Evolutionary conservation across 2,329 filamentous ascomycete genomes (phyloP), one percentile per base, ranked within the genome.

Genomic region (Penicillium sp.): DNA sequence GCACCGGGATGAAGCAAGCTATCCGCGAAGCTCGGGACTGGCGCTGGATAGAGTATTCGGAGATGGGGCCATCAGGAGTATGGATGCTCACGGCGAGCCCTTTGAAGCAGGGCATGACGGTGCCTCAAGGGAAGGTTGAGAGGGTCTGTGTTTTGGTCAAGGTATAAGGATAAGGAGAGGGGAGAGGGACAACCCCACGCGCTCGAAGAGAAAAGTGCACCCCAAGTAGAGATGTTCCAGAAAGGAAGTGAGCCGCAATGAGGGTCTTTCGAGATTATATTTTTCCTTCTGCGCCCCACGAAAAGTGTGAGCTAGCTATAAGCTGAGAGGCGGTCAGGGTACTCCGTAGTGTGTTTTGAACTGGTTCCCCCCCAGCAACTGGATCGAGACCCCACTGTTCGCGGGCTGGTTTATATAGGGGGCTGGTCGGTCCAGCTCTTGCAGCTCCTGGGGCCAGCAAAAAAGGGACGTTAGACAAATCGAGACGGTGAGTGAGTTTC

Each of bases 21-120:
- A 98, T 96, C 66, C 93, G 87, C 55, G 89, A 91, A 56, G 89
- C 81, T 63, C 89, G 87, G 50, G 89, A 90, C 73, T 96, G 89
- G 69, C 90, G 93, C 76, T 97, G 92, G 62, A 97, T 87, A 64
- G 91, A 92, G 75, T 95, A 86, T 75, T 98, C 93, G 55, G 90
- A 80, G 59, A 98, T 83, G 59, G 93, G 91, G 39, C 83, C 83
- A 60, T 81, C 78, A 61, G 89, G 81, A 39, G 82, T 84, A 76
- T 98, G 93, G 71, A 97, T 95, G 81, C 89, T 95, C 70, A 97
- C 92, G 65, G 93, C 92, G 75, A 98, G 90, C 74, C 93, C 93
- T 79, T 97, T 95, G 78, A 97, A 98, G 83, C 91, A 97, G 77
- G 93, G 93, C 93, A 88, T 88, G 60, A 42, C 63, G 66, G 47